Conservation (phyloP, 2,329 filamentous ascomycete species). For the Penicillium sp. region DNA sequence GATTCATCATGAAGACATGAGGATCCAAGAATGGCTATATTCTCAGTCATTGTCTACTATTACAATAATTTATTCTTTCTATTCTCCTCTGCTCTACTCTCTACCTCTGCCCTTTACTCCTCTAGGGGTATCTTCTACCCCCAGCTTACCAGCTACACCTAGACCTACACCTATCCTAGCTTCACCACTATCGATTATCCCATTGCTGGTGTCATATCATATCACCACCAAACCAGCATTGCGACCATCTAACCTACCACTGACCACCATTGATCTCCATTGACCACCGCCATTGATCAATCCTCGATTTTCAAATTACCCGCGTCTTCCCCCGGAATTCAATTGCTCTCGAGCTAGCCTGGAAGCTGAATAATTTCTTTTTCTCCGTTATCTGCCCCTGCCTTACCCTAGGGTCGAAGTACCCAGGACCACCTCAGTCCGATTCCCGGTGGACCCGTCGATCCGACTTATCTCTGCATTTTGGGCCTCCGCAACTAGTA, state of each 20-base stretch:
- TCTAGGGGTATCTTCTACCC: no score
- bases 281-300: neutral
- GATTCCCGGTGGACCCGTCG: slow-evolving; percentile 26
- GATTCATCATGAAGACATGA: slow-evolving; percentile 5
- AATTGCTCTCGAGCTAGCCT: neutral
- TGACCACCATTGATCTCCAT: no score
- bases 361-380: slow-evolving; percentile 1
- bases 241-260: no score
- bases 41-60: no score
- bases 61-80: no score
- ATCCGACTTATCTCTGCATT: slow-evolving; percentile 25
- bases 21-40: no score
- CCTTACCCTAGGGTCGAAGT: no score
- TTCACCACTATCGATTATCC: slow-evolving; percentile 27
- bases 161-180: no score
- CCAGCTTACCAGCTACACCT: no score
- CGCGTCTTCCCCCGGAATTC: slow-evolving; percentile 19
- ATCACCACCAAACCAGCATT: slow-evolving; percentile 6
- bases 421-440: no score
- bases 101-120: no score
- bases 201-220: slow-evolving; percentile 32
- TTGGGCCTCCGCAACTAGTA: slow-evolving; percentile 15
- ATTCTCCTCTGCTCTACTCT: no score
- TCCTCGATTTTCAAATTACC: slow-evolving; percentile 12
- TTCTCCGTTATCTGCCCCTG: slow-evolving; percentile 12